Evolutionary conservation across 805 yeast genomes (phyloP), one percentile per base, ranked within the genome.

Genomic region (Ogataea henricii): DNA sequence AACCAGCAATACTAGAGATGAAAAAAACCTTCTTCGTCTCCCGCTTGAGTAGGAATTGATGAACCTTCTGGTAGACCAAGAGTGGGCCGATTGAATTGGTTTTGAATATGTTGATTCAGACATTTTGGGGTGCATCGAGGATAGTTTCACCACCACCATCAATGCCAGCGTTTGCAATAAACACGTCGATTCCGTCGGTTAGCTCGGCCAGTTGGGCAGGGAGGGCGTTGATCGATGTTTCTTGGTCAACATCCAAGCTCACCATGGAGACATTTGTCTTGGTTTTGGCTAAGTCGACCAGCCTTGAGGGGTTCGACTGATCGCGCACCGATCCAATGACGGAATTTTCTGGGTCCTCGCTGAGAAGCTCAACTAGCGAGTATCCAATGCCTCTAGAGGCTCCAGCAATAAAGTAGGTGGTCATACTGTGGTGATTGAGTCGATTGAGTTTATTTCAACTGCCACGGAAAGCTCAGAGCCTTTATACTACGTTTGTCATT

Each of bases 341-440:
- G 6, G 33, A 14, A 42, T 55, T 59, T 7, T 52, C 38, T 29
- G 60, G 40, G 6, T 55, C 46, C 6, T 47, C 43, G 29, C 63
- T 54, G 16, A 71, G 52, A 32, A 56, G 56, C 36, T 64, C 59
- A 2, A 59, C 65, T 5, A 72, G 53, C 1, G 59, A 62, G 14
- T 62, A 60, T 5, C 78, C 78, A 42, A 74, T 67, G 3, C 78
- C 78, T 46, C 72, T 62, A 18, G 73, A 69, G 17, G 73, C 73
- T 12, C 79, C 78, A 1, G 74, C 66, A n/a, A 73, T 53, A 3
- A 73, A 56, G 54, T 69, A 69, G 29, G 49, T 44, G n/a, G n/a
- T n/a, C n/a, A n/a, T n/a, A n/a, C n/a, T n/a, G n/a, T n/a, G n/a
- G n/a, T n/a, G n/a, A n/a, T n/a, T n/a, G n/a, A n/a, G n/a, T n/a